Conservation (phyloP, 495 filamentous ascomycete species). For the Aspergillus olivimuriae region DNA sequence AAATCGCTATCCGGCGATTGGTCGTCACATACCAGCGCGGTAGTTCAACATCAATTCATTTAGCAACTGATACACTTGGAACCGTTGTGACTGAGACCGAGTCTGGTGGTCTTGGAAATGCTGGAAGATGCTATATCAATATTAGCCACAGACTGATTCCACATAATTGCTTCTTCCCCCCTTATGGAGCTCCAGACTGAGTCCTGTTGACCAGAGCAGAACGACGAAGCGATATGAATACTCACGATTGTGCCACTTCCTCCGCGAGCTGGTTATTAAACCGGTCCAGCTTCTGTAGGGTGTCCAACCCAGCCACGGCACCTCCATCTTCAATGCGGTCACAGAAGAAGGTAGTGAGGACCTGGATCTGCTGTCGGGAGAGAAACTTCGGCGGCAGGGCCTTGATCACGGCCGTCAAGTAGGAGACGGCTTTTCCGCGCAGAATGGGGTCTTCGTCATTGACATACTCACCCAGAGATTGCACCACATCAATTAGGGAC, state of each 20-base stretch:
- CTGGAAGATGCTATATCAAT: constrained; percentile 36
- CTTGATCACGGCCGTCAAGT: constrained; percentile 59
- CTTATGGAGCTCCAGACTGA: no score
- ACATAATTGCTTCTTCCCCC: background rate
- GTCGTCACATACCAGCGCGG: constrained; percentile 50
- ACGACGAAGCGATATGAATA: constrained; percentile 7
- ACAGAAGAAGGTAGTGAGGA: constrained; percentile 52
- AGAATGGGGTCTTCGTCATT: constrained; percentile 61
- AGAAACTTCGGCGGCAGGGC: constrained; percentile 52
- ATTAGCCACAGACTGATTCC: constrained; percentile 2
- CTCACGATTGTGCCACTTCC: constrained; percentile 45
- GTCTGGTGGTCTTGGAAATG: constrained; percentile 54
- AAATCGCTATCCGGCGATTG: no score
- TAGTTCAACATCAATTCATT: constrained; percentile 61
- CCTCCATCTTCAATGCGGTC: constrained; percentile 58
- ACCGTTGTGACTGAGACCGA: constrained; percentile 55
- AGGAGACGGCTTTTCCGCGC: constrained; percentile 61
- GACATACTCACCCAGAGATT: constrained; percentile 62
- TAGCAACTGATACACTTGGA: constrained; percentile 57
- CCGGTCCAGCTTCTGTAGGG: constrained; percentile 40
- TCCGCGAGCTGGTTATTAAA: constrained; percentile 44
- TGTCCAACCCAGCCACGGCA: constrained; percentile 42
- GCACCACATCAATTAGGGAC: constrained; percentile 60
- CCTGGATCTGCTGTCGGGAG: constrained; percentile 60
- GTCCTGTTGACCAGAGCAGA: no score